These are phyloP conservation scores for Gaultheria prostrata DNA, from an alignment of 148 eudicot species.

Conservation along the genomic window DNA sequence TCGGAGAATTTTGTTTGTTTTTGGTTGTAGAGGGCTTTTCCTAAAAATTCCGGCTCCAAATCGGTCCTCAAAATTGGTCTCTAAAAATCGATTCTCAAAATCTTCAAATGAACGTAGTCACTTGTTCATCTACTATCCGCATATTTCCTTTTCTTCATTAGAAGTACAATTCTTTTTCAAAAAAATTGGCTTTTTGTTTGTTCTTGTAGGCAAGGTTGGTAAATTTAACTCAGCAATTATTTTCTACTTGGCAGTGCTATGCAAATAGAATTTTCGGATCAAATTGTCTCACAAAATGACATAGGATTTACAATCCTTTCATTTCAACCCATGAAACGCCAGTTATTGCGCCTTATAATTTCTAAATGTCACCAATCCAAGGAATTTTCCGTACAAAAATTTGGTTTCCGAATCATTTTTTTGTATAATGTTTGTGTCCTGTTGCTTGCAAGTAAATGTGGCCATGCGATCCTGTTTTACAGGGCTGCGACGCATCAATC, in stretches of 20 bases:
- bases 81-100: too few species aligned
- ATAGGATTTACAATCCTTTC: background rate
- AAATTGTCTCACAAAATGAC: too few species aligned
- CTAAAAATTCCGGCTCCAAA: too few species aligned
- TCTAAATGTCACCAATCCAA: background rate
- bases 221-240: background rate
- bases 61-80: too few species aligned
- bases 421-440: background rate
- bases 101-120: background rate
- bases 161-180: background rate
- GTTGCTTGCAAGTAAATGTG: background rate
- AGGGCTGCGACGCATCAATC: slow-evolving; percentile 94
- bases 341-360: background rate
- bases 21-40: too few species aligned
- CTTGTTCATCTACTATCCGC: background rate
- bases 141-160: background rate
- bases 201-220: background rate
- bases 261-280: too few species aligned
- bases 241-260: too few species aligned
- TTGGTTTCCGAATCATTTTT: too few species aligned
- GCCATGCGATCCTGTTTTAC: background rate
- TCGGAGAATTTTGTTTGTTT: background rate
- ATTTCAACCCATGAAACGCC: background rate
- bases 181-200: background rate
- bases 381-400: too few species aligned